These are phyloP conservation scores for Boletus chippewaensis DNA, from an alignment of 1,284 basidiomycete genomes.

Conservation along the genomic window DNA sequence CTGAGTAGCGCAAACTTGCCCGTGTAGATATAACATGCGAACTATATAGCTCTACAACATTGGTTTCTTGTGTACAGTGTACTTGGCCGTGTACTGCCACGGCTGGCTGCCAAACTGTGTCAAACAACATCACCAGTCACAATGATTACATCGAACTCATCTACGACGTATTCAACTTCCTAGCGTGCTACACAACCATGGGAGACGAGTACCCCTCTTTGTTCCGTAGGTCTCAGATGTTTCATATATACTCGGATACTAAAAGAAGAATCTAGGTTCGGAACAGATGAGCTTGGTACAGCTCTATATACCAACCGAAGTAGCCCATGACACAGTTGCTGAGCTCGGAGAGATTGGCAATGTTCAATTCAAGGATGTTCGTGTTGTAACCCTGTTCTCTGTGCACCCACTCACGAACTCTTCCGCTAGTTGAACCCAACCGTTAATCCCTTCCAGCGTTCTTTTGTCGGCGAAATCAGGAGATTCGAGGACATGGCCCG, in stretches of 20 bases:
- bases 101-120: constrained; percentile 18
- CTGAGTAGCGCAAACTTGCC: background rate
- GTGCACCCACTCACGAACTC: constrained; percentile 1
- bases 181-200: constrained; percentile 35
- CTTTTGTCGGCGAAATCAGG: constrained; percentile 93
- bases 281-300: constrained; percentile 98
- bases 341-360: constrained; percentile 94
- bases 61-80: background rate
- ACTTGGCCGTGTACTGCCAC: background rate
- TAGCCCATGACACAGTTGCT: constrained; percentile 92
- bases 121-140: constrained; percentile 17
- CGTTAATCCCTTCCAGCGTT: constrained; percentile 97
- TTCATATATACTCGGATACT: background rate
- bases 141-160: background rate
- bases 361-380: constrained; percentile 96
- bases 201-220: constrained; percentile 75
- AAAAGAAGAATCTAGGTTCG: constrained; percentile 53
- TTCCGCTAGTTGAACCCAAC: constrained; percentile 78
- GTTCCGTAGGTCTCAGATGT: constrained; percentile 52
- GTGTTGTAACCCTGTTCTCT: constrained; percentile 25
- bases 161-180: background rate
- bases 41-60: background rate
- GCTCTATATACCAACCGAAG: constrained; percentile 96
- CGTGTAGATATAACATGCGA: background rate
- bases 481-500: constrained; percentile 95